These are phyloP conservation scores for Notholithocarpus densiflorus DNA, from an alignment of 306 rosid genomes.

Conservation along the genomic window DNA sequence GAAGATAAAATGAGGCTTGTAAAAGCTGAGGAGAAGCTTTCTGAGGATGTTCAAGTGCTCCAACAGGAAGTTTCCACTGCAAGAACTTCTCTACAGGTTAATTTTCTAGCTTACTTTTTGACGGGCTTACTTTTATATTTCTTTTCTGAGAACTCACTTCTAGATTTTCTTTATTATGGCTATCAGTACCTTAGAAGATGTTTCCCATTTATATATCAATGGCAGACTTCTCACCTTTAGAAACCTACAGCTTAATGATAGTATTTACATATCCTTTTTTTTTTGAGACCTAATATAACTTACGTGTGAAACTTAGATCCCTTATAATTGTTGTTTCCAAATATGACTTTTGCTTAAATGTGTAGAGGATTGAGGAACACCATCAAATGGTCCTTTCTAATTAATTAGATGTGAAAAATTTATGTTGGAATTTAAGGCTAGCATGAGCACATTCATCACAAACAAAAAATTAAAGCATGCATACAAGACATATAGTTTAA, in stretches of 20 bases:
- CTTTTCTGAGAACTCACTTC: neutral
- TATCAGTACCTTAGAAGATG: neutral
- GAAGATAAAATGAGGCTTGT: slow-evolving; percentile 62
- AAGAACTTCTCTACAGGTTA: slow-evolving; percentile 72
- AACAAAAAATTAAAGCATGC: too few relatives aligned
- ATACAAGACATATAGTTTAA: too few relatives aligned
- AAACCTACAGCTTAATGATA: neutral
- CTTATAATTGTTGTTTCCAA: neutral
- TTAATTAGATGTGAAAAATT: neutral
- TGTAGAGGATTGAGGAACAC: neutral
- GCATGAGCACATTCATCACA: too few relatives aligned
- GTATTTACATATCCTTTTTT: neutral
- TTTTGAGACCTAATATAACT: neutral
- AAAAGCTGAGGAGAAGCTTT: slow-evolving; percentile 66
- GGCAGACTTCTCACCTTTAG: neutral
- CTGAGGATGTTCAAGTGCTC: slow-evolving; percentile 54
- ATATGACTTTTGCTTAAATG: neutral
- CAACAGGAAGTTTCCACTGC: slow-evolving; percentile 59
- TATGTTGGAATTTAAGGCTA: too few relatives aligned
- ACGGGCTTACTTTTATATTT: neutral
- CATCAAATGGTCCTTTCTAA: neutral
- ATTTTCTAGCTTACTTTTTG: slow-evolving; percentile 20
- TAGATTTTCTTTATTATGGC: neutral
- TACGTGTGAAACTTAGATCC: neutral
- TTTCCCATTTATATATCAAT: neutral